Evolutionary conservation across 176 grass and related monocot species (phyloP).

Genomic region (Carex littledalei): DNA sequence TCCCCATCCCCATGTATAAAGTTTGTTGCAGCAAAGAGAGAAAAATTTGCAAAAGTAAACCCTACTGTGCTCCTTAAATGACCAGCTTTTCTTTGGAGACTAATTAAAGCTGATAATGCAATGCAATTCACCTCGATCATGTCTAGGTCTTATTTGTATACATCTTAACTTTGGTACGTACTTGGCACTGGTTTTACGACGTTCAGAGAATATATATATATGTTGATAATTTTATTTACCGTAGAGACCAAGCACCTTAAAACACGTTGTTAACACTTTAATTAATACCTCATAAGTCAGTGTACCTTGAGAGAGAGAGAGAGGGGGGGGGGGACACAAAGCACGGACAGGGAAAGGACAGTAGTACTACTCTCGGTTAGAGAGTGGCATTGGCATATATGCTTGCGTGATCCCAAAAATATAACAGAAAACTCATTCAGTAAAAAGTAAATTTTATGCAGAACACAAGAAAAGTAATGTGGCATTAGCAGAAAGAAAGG

Average conservation of each 20-base stretch:
- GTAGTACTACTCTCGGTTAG: not conserved
- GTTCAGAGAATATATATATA: not conserved
- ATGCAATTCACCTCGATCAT: not conserved
- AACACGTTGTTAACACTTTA: conserved; percentile 10
- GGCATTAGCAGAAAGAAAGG: conserved; percentile 38
- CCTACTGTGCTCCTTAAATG: not conserved
- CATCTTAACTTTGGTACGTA: not conserved
- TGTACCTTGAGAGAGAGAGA: not conserved
- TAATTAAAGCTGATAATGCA: not conserved
- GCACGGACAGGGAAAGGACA: conserved; percentile 8
- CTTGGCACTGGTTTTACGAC: not conserved
- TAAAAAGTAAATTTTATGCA: conserved; percentile 72
- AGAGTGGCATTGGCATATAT: conserved; percentile 12
- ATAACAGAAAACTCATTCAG: conserved; percentile 35
- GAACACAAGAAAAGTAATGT: conserved; percentile 56
- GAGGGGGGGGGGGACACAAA: not conserved
- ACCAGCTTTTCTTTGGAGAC: conserved; percentile 14
- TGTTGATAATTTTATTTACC: not conserved
- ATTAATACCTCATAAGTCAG: conserved; percentile 18
- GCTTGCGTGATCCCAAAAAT: conserved; percentile 24
- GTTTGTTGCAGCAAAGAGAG: conserved; percentile 9
- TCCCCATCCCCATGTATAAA: conserved; percentile 25
- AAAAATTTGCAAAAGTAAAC: conserved; percentile 12
- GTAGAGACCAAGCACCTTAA: conserved; percentile 9
- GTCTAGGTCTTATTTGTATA: conserved; percentile 2